phyloP scores from a whole-genome alignment of 2,329 filamentous ascomycete genomes.

The Colletotrichum siamense region DNA sequence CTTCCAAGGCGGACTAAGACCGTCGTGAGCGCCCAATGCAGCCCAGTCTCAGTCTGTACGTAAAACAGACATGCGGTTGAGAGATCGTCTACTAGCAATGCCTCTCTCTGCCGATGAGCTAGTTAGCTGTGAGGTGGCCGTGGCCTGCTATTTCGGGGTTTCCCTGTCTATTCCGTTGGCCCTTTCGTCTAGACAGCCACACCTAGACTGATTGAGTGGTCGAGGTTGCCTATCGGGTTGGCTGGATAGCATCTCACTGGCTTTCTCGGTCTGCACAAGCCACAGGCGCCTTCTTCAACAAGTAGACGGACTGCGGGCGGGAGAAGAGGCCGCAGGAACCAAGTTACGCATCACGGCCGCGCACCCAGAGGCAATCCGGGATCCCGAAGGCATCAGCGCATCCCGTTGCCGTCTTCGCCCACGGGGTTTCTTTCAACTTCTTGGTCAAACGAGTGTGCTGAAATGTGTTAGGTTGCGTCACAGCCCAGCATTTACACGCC shows the following conservation, averaged over 20 bases:
- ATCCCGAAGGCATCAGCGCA: background rate
- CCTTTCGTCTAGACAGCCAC: background rate
- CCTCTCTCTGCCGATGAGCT: background rate
- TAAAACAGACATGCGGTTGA: background rate
- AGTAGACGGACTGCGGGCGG: background rate
- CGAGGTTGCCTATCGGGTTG: background rate
- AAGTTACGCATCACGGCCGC: background rate
- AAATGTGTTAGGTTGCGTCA: background rate
- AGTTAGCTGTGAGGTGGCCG: background rate
- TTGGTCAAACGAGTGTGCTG: background rate
- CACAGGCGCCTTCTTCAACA: background rate
- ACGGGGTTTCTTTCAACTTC: background rate
- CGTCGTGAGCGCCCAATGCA: background rate
- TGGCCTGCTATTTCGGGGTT: background rate
- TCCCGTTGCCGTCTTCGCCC: background rate
- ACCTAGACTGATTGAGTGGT: background rate
- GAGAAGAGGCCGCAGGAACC: background rate
- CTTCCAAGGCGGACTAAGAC: background rate
- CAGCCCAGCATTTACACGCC: constrained; percentile 1
- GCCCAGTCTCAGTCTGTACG: background rate
- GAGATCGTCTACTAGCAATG: background rate
- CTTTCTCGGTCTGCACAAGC: background rate
- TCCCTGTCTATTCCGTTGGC: background rate
- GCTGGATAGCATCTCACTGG: background rate
- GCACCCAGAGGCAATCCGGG: background rate